These are phyloP conservation scores for Tephrocybe sp. DNA, from an alignment of 768 basidiomycete genomes.

Conservation along the genomic window DNA sequence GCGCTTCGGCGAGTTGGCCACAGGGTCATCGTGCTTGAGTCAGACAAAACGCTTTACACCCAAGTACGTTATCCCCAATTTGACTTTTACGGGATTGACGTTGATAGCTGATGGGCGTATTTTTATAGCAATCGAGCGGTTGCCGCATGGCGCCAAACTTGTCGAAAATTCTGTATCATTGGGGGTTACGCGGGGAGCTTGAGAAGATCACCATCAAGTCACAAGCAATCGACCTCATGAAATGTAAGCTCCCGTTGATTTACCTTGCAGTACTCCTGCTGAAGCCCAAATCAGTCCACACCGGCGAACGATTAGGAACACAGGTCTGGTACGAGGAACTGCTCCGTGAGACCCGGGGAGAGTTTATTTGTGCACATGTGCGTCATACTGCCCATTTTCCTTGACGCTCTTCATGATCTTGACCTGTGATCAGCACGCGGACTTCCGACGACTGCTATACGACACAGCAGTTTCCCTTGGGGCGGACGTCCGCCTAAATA, in stretches of 20 bases:
- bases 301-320: slow-evolving; percentile 47
- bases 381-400: slow-evolving; percentile 26
- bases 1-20: slow-evolving; percentile 56
- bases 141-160: slow-evolving; percentile 49
- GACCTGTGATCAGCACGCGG: slow-evolving; percentile 40
- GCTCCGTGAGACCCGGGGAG: slow-evolving; percentile 42
- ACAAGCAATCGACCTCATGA: slow-evolving; percentile 21
- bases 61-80: slow-evolving; percentile 9
- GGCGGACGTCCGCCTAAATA: slow-evolving; percentile 37
- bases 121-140: slow-evolving; percentile 23
- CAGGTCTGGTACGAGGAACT: slow-evolving; percentile 55
- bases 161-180: slow-evolving; percentile 53
- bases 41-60: slow-evolving; percentile 16
- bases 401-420: slow-evolving; percentile 1
- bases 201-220: slow-evolving; percentile 15
- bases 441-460: slow-evolving; percentile 50
- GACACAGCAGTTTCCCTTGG: slow-evolving; percentile 44
- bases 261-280: background rate
- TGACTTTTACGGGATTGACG: background rate
- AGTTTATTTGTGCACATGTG: slow-evolving; percentile 37
- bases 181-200: slow-evolving; percentile 42
- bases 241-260: slow-evolving; percentile 4
- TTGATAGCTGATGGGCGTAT: background rate
- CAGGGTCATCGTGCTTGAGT: slow-evolving; percentile 52
- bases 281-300: slow-evolving; percentile 37